Conservation (phyloP, 805 yeast species). For the Myxozyma sirexii region DNA sequence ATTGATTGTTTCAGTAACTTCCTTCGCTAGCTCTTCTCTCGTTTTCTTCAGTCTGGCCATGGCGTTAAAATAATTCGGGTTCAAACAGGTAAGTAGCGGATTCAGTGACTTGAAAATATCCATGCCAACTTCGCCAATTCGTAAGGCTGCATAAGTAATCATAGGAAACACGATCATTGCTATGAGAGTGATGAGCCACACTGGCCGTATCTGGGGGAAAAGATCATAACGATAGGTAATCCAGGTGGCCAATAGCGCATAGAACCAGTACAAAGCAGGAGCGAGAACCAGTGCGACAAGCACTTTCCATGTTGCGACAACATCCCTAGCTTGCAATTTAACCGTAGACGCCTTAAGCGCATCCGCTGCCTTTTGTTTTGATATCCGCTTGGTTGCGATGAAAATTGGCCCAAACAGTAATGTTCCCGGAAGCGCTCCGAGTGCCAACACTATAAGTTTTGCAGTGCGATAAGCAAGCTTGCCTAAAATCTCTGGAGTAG, state of each 20-base stretch:
- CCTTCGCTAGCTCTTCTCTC: constrained; percentile 64
- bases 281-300: constrained; percentile 85
- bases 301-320: constrained; percentile 95
- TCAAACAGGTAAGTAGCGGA: constrained; percentile 64
- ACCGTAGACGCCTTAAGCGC: constrained; percentile 88
- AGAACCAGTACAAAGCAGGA: constrained; percentile 79
- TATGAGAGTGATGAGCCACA: constrained; percentile 48
- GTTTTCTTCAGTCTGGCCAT: constrained; percentile 58
- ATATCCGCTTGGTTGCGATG: constrained; percentile 72
- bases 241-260: constrained; percentile 57
- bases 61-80: constrained; percentile 43
- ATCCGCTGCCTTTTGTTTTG: constrained; percentile 67
- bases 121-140: constrained; percentile 91
- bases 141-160: constrained; percentile 83
- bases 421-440: constrained; percentile 82
- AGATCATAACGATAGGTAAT: constrained; percentile 41
- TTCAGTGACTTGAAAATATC: constrained; percentile 81
- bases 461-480: constrained; percentile 54
- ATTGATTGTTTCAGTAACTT: constrained; percentile 79
- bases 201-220: constrained; percentile 36
- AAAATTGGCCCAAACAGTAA: constrained; percentile 87
- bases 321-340: constrained; percentile 88
- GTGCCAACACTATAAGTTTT: constrained; percentile 57
- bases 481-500: constrained; percentile 54
- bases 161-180: constrained; percentile 64